phyloP scores from a whole-genome alignment of 176 grass and related monocot species.

The Pontederia paniculata region DNA sequence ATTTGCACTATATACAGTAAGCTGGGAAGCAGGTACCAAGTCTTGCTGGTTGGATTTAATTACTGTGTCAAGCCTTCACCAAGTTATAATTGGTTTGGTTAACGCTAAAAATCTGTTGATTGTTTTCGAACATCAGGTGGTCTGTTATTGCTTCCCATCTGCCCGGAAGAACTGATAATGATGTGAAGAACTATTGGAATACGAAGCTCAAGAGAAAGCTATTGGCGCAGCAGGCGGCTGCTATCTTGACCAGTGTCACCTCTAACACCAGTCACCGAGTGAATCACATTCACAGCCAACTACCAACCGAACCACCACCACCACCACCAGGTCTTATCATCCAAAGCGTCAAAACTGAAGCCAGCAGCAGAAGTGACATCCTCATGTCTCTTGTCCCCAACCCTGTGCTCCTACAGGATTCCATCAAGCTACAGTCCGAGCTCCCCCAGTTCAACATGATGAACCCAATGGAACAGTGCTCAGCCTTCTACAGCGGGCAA shows the following conservation, averaged over 20 bases:
- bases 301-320: background rate
- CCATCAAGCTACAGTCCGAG: background rate
- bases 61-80: too few species aligned
- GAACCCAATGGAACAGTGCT: too few species aligned
- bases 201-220: slow-evolving; percentile 24
- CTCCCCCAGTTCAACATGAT: background rate
- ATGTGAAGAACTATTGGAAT: slow-evolving; percentile 25
- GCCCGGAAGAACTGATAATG: slow-evolving; percentile 19
- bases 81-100: background rate
- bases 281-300: too few species aligned
- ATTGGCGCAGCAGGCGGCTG: background rate
- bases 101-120: background rate
- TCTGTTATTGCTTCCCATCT: slow-evolving; percentile 18
- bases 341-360: background rate
- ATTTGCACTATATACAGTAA: slow-evolving; percentile 7
- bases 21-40: slow-evolving; percentile 12
- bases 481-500: background rate
- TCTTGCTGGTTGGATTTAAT: background rate
- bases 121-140: slow-evolving; percentile 8
- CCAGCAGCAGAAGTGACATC: background rate
- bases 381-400: background rate
- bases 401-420: background rate
- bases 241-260: background rate
- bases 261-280: background rate
- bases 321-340: background rate